These are phyloP conservation scores for Paecilomyces sp. DNA, from an alignment of 2,329 filamentous ascomycete species.

Conservation along the genomic window DNA sequence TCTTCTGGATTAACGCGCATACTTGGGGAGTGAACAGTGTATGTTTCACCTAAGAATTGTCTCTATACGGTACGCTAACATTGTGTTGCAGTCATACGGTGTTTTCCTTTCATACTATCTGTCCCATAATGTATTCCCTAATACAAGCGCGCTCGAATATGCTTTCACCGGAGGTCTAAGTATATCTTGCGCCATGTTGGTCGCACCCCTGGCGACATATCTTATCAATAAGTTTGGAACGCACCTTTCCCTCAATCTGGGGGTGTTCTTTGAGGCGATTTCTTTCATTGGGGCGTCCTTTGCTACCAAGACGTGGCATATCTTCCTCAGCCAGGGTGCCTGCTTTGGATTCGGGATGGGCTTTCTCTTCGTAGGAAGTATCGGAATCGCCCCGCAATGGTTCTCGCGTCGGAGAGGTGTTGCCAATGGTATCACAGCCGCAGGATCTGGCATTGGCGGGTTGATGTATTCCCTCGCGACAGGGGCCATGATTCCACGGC, in stretches of 20 bases:
- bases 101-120: conserved; percentile 57
- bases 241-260: conserved; percentile 47
- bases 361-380: conserved; percentile 52
- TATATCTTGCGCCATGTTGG: conserved; percentile 51
- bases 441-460: conserved; percentile 54
- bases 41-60: not conserved
- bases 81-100: conserved; percentile 35
- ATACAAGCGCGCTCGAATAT: conserved; percentile 48
- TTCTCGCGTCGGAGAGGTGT: conserved; percentile 52
- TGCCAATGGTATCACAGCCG: conserved; percentile 53
- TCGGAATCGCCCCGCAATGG: conserved; percentile 55
- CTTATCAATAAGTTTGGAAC: conserved; percentile 48
- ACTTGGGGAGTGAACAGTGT: conserved; percentile 63
- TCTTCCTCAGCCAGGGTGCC: conserved; percentile 54
- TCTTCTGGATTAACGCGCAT: conserved; percentile 58
- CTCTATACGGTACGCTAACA: not conserved
- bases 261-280: conserved; percentile 47
- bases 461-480: conserved; percentile 53
- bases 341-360: conserved; percentile 59
- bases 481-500: conserved; percentile 49
- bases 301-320: conserved; percentile 50
- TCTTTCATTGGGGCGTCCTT: conserved; percentile 56
- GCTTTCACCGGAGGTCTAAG: conserved; percentile 56
- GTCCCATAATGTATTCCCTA: conserved; percentile 46
- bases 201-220: conserved; percentile 50